Base-by-base conservation (phyloP, 345 rosid genomes). In the Pelargonium nanum region DNA sequence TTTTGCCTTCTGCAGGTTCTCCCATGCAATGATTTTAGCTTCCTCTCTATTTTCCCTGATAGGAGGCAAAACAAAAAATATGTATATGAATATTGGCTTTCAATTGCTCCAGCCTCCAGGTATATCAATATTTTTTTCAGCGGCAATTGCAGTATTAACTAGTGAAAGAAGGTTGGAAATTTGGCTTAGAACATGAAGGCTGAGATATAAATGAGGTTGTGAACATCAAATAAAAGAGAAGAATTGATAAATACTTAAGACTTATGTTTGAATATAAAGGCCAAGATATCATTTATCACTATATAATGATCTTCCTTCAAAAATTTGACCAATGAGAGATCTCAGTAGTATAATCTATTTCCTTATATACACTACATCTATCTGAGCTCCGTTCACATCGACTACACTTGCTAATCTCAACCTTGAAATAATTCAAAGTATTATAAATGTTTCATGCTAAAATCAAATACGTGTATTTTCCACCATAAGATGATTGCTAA, bases 1-100 rank as follows among this genome's bases (percentile, higher is more conserved):
- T 71, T 93, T 89, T 17, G 99, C 99, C 77, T 81, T 93, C 86
- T 93, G 99, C 72, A 93, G 81, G 70, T 89, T 93, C 78, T 93
- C 96, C 99, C 99, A 93, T 17, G 96, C 96, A 22, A 66, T 80
- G 64, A 93, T 87, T 76, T 88, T 85, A 24, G 95, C 91, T 81
- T 93, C 96, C 72, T 87, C 97, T 48, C 85, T 87, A 73, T 82
- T 85, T 24, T 26, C 57, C 77, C 99, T 93, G 82, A 63, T 24
- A 51, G 10, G 48, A 40, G 9, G n/a, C n/a, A n/a, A n/a, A n/a
- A n/a, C n/a, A n/a, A n/a, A n/a, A n/a, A n/a, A n/a, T n/a, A n/a
- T n/a, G n/a, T 40, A 40, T 12, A 40, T 17, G n/a, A 40, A 7
- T 40, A 40, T 40, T 40, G 48, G 48, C 15, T 40, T 6, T 40